A percentile compares a stretch with the other conserved stretches of the same genome.
Conservation (phyloP, 1,284 basidiomycete genomes). For the Filobasidium uniguttulatum region DNA sequence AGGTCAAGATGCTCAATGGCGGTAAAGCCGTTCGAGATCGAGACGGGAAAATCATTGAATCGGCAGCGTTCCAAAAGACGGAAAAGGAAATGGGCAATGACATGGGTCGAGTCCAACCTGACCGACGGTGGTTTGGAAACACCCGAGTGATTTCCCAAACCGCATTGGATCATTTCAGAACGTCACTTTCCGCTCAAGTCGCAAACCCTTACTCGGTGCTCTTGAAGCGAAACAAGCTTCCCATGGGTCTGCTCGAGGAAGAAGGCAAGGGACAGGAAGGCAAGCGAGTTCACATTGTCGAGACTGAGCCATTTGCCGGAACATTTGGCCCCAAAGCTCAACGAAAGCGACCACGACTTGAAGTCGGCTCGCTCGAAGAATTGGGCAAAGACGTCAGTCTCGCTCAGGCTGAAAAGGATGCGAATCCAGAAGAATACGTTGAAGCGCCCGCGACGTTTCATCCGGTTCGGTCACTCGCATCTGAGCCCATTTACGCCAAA, state of each 20-base stretch:
- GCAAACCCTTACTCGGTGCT: constrained; percentile 90
- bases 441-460: constrained; percentile 25
- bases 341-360: constrained; percentile 70
- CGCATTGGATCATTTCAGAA: constrained; percentile 85
- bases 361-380: constrained; percentile 76
- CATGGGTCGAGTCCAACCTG: constrained; percentile 79
- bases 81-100: constrained; percentile 59
- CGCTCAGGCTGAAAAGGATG: constrained; percentile 23
- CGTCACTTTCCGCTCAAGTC: constrained; percentile 64
- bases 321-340: constrained; percentile 91
- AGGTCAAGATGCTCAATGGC: constrained; percentile 79
- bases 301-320: constrained; percentile 79
- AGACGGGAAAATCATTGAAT: constrained; percentile 78
- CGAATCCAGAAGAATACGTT: constrained; percentile 23
- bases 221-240: constrained; percentile 78
- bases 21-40: constrained; percentile 77
- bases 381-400: constrained; percentile 51
- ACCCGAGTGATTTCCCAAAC: constrained; percentile 95
- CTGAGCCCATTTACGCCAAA: constrained; percentile 79
- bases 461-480: constrained; percentile 20
- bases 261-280: constrained; percentile 59
- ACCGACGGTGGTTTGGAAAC: constrained; percentile 92
- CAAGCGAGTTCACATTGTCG: constrained; percentile 82
- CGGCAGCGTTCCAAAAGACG: constrained; percentile 82
- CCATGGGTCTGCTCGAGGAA: constrained; percentile 83